Evolutionary conservation across 176 grass and related monocot genomes (phyloP), one percentile per base, ranked within the genome.

Genomic region (Leersia perrieri): DNA sequence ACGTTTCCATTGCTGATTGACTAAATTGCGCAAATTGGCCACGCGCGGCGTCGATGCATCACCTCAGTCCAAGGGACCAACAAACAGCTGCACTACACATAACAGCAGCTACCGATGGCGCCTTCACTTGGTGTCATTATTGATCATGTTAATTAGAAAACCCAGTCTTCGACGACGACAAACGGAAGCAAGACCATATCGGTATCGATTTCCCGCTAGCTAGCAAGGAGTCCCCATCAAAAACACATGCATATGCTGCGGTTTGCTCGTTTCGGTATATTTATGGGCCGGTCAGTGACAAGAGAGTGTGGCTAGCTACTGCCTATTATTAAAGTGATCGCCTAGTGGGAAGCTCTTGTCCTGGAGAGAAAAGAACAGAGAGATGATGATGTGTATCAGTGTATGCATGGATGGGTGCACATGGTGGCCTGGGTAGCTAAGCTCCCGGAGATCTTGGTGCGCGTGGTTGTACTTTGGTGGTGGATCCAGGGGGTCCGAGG

Each of bases 241-340:
- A 30, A 8, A 75, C 63, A 57, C 39, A 29, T 25, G 22, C 53
- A 23, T n/a, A 45, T 11, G 36, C 34, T 29, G 22, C 44, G n/a
- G n/a, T n/a, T n/a, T 44, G 11, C 14, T 40, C 41, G 47, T 63
- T 63, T 16, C 16, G 34, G 65, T 61, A 82, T 70, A 71, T 57
- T 23, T 30, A n/a, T 78, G 23, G 27, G 30, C 25, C 28, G 63
- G 87, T 75, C 31, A 33, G 76, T 84, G 87, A 80, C 81, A 79
- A 68, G 62, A 5, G 87, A 64, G 81, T 80, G 70, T 70, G 82
- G 63, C 26, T 22, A 71, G 36, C 69, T 34, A 33, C 45, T 70
- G 65, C 23, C 75, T 84, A 84, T 89, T 84, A 84, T 89, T 84
- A 76, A 89, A 89, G 87, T 1, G 82, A 32, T 14, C 27, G 53